Conservation (phyloP, 2,329 filamentous ascomycete genomes). For the Penicillium sp. region DNA sequence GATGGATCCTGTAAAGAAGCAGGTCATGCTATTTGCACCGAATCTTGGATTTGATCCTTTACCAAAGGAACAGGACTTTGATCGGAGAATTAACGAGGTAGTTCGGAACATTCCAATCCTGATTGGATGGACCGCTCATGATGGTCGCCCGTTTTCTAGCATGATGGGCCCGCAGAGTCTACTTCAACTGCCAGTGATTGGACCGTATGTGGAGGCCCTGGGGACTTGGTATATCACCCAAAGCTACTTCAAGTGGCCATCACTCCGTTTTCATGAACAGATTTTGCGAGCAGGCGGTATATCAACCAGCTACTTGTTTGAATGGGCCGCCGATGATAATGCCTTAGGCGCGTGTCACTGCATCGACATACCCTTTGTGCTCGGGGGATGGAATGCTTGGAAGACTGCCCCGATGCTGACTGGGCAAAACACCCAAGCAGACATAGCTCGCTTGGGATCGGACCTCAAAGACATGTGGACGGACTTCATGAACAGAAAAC, state of each 20-base stretch:
- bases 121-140: not conserved
- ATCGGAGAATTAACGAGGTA: not conserved
- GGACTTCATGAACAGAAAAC: not conserved
- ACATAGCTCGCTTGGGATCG: not conserved
- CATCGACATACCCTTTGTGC: conserved; percentile 39
- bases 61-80: not conserved
- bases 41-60: not conserved
- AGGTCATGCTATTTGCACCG: not conserved
- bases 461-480: not conserved
- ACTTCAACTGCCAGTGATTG: not conserved
- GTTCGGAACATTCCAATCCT: not conserved
- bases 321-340: not conserved
- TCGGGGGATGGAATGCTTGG: conserved; percentile 65
- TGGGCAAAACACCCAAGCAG: conserved; percentile 63
- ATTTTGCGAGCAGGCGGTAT: not conserved
- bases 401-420: conserved; percentile 74
- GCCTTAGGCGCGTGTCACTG: not conserved
- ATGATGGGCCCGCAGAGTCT: not conserved
- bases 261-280: not conserved
- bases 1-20: not conserved
- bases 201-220: not conserved
- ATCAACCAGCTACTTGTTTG: not conserved
- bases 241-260: not conserved
- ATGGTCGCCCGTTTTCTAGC: not conserved
- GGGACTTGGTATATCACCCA: not conserved